Base-by-base conservation (phyloP, 208 protist genomes). In the Acanthamoeba divionensis region DNA sequence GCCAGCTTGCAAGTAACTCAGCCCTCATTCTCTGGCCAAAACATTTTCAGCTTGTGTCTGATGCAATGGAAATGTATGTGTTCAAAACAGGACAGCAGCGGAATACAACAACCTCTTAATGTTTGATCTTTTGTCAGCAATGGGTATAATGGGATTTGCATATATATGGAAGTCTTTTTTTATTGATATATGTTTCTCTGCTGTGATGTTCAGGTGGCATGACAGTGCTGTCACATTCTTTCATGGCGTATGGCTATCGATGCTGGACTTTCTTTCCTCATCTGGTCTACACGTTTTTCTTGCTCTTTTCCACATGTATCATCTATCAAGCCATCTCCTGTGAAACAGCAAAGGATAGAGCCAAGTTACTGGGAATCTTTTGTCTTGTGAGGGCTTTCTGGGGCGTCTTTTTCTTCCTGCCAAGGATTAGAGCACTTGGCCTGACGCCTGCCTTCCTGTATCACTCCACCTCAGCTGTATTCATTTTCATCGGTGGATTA, bases 241-340 rank as follows among this genome's bases (percentile, higher is more conserved):
- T 88, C 80, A 69, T 88, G 26, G 31, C 60, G 4, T 69, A 62
- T 36, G 80, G 80, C 55, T 88, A 88, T 45, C 80, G 80, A 36
- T 88, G 80, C 31, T 88, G 80, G 80, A 65, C 80, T 3, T 24
- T 33, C 8, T 31, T 71, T 0, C 55, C 80, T 15, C 36, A 24
- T 13, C 33, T 54, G 41, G 2, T 88, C 4, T 88, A 41, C 44
- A 52, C 57, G 15, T 36, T 10, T 12, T 88, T 88, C 38, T 47
- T 88, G 15, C 52, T 88, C 80, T 88, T 71, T 26, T 65, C 80
- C n/a, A 54, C 71, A 54, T 10, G 2, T 41, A 88, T 69, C n/a
- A 47, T 88, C 38, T 12, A 33, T 21, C 24, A 73, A 18, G 52
- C 57, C 80, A 65, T 88, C 29, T 26, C 1, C 13, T 26, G 52